Evolutionary conservation across 306 rosid species (phyloP).

Genomic region (Quercus alba): DNA sequence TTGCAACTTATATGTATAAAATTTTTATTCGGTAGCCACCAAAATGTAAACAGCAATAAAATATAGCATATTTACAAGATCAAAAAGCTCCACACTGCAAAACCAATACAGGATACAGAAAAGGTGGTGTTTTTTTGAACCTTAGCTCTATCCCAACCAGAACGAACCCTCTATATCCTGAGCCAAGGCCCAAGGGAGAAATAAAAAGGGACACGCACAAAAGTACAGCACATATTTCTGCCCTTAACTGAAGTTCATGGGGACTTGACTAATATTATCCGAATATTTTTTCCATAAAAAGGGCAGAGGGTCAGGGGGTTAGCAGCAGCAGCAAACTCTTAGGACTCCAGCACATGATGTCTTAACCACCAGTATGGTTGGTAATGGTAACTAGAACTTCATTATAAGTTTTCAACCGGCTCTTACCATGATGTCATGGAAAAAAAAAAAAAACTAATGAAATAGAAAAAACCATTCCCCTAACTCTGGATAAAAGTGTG

Average conservation of each 20-base stretch:
- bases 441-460: background rate
- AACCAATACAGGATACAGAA: background rate
- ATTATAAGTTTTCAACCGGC: background rate
- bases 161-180: background rate
- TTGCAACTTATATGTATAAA: background rate
- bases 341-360: background rate
- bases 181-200: background rate
- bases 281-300: background rate
- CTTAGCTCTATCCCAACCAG: background rate
- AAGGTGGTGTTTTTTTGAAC: background rate
- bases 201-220: background rate
- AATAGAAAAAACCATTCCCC: background rate
- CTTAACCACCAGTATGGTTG: background rate
- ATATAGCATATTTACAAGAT: background rate
- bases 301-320: background rate
- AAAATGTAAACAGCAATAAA: background rate
- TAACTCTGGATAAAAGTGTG: background rate
- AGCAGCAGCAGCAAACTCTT: background rate
- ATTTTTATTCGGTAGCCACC: background rate
- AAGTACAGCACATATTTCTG: background rate
- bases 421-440: no score
- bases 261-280: background rate
- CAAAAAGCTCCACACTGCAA: background rate
- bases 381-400: background rate
- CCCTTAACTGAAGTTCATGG: background rate